Conservation (phyloP, 2,329 filamentous ascomycete genomes). For the Pseudocercospora ulei region DNA sequence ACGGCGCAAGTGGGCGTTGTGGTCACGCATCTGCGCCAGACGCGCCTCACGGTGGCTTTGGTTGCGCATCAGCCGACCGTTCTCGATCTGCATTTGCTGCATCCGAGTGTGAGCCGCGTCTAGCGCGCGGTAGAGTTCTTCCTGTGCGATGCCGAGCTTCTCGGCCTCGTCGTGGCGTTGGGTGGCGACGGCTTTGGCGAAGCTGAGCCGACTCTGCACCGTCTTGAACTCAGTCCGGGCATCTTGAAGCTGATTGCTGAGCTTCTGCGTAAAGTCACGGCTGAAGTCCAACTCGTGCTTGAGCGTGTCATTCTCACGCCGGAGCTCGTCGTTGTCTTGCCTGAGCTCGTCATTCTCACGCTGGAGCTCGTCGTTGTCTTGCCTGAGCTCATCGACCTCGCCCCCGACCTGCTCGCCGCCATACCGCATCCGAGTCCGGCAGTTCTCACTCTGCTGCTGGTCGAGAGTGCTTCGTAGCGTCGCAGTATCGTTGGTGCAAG, state of each 20-base stretch:
- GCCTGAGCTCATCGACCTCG: slow-evolving; percentile 9
- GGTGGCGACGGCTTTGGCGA: slow-evolving; percentile 3
- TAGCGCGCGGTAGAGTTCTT: slow-evolving; percentile 5
- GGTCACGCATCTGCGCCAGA: slow-evolving; percentile 4
- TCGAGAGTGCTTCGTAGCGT: slow-evolving; percentile 1
- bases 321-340: background rate
- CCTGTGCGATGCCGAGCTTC: background rate
- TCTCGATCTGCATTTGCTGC: slow-evolving; percentile 1
- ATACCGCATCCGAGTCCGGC: slow-evolving; percentile 3
- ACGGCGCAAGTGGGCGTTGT: slow-evolving; percentile 7
- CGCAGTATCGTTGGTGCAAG: slow-evolving; percentile 1
- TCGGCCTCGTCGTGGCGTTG: slow-evolving; percentile 8
- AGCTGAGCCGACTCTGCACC: slow-evolving; percentile 8
- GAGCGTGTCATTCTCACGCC: background rate
- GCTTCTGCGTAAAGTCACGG: background rate
- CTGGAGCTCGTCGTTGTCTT: slow-evolving; percentile 5
- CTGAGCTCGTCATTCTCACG: background rate
- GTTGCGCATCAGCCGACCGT: background rate
- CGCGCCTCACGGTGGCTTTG: background rate
- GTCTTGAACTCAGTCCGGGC: slow-evolving; percentile 5
- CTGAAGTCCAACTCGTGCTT: slow-evolving; percentile 8
- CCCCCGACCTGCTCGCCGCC: background rate
- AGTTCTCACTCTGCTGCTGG: slow-evolving; percentile 6
- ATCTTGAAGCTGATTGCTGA: slow-evolving; percentile 6
- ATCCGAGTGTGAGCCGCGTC: background rate